Evolutionary conservation across 1,139 yeast genomes (phyloP).

Genomic region (Cylindricascospora bacillispora): DNA sequence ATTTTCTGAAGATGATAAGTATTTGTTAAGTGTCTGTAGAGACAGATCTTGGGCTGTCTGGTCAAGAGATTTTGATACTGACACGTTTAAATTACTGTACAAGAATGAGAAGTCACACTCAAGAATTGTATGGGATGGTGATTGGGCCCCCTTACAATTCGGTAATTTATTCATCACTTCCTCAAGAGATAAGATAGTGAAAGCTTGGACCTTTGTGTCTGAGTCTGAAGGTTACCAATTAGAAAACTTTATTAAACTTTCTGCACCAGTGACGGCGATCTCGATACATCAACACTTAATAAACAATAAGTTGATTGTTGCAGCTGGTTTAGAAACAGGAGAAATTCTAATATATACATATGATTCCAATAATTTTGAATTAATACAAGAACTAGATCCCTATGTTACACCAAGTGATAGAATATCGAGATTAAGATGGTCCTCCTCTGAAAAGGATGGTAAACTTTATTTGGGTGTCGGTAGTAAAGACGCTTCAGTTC

Average conservation of each 20-base stretch:
- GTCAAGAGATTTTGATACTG: conserved; percentile 36
- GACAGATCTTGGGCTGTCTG: conserved; percentile 82
- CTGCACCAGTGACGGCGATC: conserved; percentile 60
- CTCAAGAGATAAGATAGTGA: conserved; percentile 73
- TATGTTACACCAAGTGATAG: conserved; percentile 46
- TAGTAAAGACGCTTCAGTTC: conserved; percentile 56
- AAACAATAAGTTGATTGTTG: conserved; percentile 30
- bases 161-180: conserved; percentile 54
- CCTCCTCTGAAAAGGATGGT: conserved; percentile 16
- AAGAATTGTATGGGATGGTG: conserved; percentile 91
- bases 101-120: conserved; percentile 65
- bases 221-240: conserved; percentile 17
- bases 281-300: conserved; percentile 33
- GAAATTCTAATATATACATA: conserved; percentile 28
- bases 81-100: conserved; percentile 32
- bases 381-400: conserved; percentile 27
- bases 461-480: conserved; percentile 44
- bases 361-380: conserved; percentile 18
- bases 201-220: conserved; percentile 45
- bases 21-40: conserved; percentile 71
- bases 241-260: conserved; percentile 28
- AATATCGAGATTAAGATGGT: conserved; percentile 49
- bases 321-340: conserved; percentile 70
- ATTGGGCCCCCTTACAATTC: conserved; percentile 50
- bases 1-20: conserved; percentile 61